Base-by-base conservation (phyloP, 2,329 filamentous ascomycete species). In the Cladophialophora exuberans region DNA sequence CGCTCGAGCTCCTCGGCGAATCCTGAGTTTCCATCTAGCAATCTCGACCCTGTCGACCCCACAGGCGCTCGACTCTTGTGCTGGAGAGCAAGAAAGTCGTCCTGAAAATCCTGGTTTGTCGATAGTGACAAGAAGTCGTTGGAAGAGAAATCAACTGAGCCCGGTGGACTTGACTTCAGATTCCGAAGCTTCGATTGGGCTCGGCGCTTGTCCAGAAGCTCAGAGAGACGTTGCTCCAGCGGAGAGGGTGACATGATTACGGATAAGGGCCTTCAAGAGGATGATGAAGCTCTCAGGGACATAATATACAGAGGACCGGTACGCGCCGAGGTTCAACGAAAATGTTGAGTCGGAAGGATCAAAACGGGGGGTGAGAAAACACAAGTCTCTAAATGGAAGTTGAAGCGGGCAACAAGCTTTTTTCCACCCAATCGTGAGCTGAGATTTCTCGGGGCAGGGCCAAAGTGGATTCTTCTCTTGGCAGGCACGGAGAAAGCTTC, bases 91-190 rank as follows among this genome's bases (percentile, higher is more conserved):
- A 84, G 67, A 59, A 78, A 85, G 1, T 72, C 69, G 3, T 69
- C 47, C 4, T 77, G 77, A n/a, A 83, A 74, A 3, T 66, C 65
- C 0, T 71, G 65, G 6, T 76, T 80, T 1, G 71, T 76, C 1
- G 72, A 78, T 3, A 87, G 71, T 0, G 83, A 85, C 9, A 87
- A 76, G 57, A 86, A 85, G 67, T 87, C 84, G 66, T 85, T 86
- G 42, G 83, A 85, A 1, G 82, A 84, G 64, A 87, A 86, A 69
- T 88, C 85, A 0, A 69, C 65, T 1, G 75, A 70, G 25, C 65
- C 66, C 10, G 71, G 59, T 1, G 76, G 70, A 20, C 73, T 68
- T 9, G 76, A 69, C n/a, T 78, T 80, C 17, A 82, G 66, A 35
- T 67, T 69, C 42, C 79, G 74, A 9, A 78, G 73, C 20, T 73